These are phyloP conservation scores for Lycium barbarum DNA, from an alignment of 257 asterid species.

Conservation along the genomic window DNA sequence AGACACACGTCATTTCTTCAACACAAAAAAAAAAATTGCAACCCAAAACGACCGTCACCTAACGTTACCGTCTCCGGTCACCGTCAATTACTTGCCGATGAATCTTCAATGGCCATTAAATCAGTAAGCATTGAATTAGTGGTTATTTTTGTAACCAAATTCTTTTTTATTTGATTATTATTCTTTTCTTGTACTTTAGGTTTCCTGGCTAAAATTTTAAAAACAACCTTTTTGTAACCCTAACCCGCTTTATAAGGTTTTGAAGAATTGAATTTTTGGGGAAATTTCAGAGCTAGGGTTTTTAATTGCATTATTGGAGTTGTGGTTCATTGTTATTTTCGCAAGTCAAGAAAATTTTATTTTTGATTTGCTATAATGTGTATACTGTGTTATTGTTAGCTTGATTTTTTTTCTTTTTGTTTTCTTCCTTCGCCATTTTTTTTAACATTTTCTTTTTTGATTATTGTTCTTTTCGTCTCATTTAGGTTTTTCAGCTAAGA, in stretches of 20 bases:
- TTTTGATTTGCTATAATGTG: too few species aligned
- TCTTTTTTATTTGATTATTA: conserved; percentile 33
- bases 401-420: too few species aligned
- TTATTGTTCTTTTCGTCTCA: too few species aligned
- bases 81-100: conserved; percentile 28
- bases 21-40: conserved; percentile 37
- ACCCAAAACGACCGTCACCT: conserved; percentile 23
- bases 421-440: not conserved
- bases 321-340: too few species aligned
- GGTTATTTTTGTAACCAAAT: not conserved
- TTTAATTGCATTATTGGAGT: too few species aligned
- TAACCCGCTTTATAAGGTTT: not conserved
- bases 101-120: conserved; percentile 39
- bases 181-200: conserved; percentile 73
- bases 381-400: too few species aligned
- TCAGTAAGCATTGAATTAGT: conserved; percentile 34
- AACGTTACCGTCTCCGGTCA: conserved; percentile 29
- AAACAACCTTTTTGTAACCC: not conserved
- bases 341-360: too few species aligned
- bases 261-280: too few species aligned
- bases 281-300: too few species aligned
- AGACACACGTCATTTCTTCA: conserved; percentile 21
- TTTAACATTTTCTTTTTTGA: too few species aligned
- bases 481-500: too few species aligned
- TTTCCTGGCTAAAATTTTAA: conserved; percentile 49